Base-by-base conservation (phyloP, 2,329 filamentous ascomycete genomes). In the Calonectria naviculata region DNA sequence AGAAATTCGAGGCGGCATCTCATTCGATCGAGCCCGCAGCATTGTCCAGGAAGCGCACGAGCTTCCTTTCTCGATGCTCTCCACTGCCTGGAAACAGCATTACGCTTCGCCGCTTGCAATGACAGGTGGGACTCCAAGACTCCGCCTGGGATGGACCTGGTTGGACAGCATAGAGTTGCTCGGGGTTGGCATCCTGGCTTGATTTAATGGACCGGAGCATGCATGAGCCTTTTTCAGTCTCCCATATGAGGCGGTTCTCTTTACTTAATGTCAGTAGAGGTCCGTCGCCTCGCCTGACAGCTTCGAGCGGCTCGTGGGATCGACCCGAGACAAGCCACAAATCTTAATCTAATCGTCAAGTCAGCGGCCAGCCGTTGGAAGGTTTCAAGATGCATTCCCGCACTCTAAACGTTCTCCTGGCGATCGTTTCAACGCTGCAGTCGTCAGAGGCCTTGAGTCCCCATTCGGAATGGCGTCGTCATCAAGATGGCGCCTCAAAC, bases 371-470 rank as follows among this genome's bases (percentile, higher is more conserved):
- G 41, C 46, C 54, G 31, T 65, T 28, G 65, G 24, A n/a, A 47
- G 28, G 38, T 21, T 10, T 21, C 54, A 38, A 67, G 47, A 77
- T 77, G 75, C 47, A 61, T 63, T 70, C 68, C 28, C 66, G 69
- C 65, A 65, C 58, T 34, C 58, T 71, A 60, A 76, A 58, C 41
- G 46, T 76, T 24, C 42, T 77, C 47, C 47, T 77, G 49, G 70
- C 72, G 42, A 47, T 68, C 21, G 61, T 74, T 13, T 42, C 75
- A 34, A 65, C 68, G 44, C 17, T 73, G 38, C 41, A 66, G 2
- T 26, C 73, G 8, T 67, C 69, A 10, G 68, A 73, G 24, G 56
- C 73, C 17, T 63, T 61, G 6, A 15, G 21, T 29, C 58, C 28
- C 36, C n/a, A 44, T 12, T 28, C 54, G 28, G 24, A 58, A 28